Evolutionary conservation across 441 rosid genomes (phyloP).

Genomic region (Mallotus japonicus): DNA sequence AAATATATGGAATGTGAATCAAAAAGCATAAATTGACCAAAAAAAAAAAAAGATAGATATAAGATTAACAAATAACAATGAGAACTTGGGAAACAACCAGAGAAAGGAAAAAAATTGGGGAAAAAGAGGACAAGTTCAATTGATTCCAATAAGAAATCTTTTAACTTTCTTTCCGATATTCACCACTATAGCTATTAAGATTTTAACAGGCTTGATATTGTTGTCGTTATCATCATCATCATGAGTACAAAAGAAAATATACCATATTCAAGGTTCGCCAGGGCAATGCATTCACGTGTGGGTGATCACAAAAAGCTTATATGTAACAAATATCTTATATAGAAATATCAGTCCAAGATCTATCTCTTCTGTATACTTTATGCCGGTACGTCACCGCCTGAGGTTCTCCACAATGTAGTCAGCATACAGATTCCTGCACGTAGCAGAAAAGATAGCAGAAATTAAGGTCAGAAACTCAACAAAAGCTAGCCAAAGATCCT

Average conservation of each 20-base stretch:
- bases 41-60: not conserved
- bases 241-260: conserved; percentile 14
- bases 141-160: not conserved
- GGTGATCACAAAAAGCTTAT: not conserved
- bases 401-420: conserved; percentile 90
- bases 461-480: not conserved
- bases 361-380: not conserved
- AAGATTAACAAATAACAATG: not conserved
- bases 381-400: conserved; percentile 52
- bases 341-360: conserved; percentile 6
- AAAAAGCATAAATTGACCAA: not conserved
- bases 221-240: conserved; percentile 15
- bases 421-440: conserved; percentile 77
- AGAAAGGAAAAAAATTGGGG: not conserved
- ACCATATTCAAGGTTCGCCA: conserved; percentile 13
- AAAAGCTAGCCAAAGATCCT: not conserved
- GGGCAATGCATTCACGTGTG: conserved; percentile 1
- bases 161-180: not conserved
- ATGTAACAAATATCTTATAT: conserved; percentile 12
- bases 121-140: not conserved
- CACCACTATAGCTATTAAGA: not conserved
- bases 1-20: not conserved
- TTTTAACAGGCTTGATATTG: not conserved
- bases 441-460: conserved; percentile 6
- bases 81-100: no score